Percentiles rank a stretch among this genome's conserved stretches.
Evolutionary conservation across 2,329 filamentous ascomycete species (phyloP).

Genomic region (Fusarium irregulare): DNA sequence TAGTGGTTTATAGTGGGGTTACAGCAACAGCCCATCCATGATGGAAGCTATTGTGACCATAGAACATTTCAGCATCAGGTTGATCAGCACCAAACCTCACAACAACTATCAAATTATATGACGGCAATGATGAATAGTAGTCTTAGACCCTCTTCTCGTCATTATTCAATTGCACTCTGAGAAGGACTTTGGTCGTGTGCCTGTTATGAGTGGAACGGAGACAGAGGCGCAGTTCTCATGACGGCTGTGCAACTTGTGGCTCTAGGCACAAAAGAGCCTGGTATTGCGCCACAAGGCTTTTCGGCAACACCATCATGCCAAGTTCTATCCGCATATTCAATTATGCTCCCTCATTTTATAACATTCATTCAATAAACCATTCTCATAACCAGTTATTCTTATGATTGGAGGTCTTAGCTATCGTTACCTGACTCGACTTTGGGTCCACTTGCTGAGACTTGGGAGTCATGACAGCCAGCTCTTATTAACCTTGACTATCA

Average conservation of each 20-base stretch:
- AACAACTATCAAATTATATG: background rate
- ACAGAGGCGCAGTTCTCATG: conserved; percentile 24
- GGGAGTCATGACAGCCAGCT: background rate
- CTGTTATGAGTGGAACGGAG: conserved; percentile 18
- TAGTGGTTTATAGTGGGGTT: background rate
- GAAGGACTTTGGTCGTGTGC: conserved; percentile 3
- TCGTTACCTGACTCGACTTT: background rate
- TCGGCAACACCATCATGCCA: conserved; percentile 24
- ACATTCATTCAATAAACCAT: background rate
- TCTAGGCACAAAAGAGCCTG: conserved; percentile 11
- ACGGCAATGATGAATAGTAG: rapidly evolving
- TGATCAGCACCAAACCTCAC: background rate
- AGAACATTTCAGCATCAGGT: background rate
- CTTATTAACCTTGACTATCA: background rate
- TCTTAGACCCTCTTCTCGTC: background rate
- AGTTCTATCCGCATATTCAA: background rate
- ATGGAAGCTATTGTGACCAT: background rate
- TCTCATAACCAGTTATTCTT: background rate
- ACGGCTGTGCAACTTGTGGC: conserved; percentile 32
- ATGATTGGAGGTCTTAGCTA: background rate
- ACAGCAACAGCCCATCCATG: background rate
- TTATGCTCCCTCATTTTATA: background rate
- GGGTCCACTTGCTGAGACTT: background rate
- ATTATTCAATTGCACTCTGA: background rate
- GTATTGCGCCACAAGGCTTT: conserved; percentile 35